These are phyloP conservation scores for Diacronema lutheri DNA, from an alignment of 78 protist genomes.

Conservation along the genomic window DNA sequence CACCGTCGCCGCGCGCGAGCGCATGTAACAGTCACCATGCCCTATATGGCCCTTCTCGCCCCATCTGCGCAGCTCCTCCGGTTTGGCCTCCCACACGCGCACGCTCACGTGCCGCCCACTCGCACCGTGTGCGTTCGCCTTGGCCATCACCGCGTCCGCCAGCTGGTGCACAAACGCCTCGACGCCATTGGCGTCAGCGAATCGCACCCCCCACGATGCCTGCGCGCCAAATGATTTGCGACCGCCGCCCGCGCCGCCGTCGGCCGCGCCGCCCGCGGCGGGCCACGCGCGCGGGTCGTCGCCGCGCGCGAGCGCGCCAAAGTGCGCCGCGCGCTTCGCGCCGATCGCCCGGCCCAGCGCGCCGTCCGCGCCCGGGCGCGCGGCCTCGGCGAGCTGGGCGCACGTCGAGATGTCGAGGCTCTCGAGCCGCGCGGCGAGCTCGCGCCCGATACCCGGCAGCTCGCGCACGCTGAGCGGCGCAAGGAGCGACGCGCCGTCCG, in stretches of 20 bases:
- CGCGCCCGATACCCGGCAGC: conserved; percentile 24
- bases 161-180: not conserved
- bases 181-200: not conserved
- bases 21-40: conserved; percentile 21
- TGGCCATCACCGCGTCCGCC: not conserved
- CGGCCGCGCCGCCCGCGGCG: not conserved
- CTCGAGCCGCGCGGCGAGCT: not conserved
- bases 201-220: conserved; percentile 40
- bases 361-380: not conserved
- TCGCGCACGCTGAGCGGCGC: not conserved
- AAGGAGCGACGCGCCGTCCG: not conserved
- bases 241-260: no score
- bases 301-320: not conserved
- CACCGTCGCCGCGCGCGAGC: not conserved
- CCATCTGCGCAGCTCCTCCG: not conserved
- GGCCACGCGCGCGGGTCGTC: not conserved
- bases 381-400: not conserved
- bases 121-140: not conserved
- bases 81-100: conserved; percentile 12
- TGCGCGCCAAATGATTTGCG: conserved; percentile 23
- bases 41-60: not conserved
- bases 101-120: not conserved
- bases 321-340: not conserved
- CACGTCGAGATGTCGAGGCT: not conserved
- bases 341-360: not conserved